Base-by-base conservation (phyloP, 805 yeast genomes). In the Tetrapisispora arboricola region DNA sequence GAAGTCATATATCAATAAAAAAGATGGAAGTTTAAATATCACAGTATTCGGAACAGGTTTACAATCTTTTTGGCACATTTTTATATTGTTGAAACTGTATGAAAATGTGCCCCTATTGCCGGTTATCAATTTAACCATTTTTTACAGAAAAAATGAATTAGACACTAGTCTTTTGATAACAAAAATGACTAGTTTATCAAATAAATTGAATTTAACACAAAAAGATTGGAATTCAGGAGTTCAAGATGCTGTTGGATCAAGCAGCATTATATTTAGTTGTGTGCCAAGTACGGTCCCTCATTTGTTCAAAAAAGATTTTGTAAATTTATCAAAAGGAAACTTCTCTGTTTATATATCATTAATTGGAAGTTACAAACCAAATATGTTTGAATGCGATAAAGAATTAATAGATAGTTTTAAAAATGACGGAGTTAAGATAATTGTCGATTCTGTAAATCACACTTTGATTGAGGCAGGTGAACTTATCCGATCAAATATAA, bases 331-430 rank as follows among this genome's bases (percentile, higher is more conserved):
- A 4, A 20, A n/a, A 10, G 7, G 5, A 43, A 39, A 43, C n/a
- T 12, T 17, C 6, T 25, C 11, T 21, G 49, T 54, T 6, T 79
- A 69, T 54, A 69, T 79, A 34, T 72, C 78, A 13, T 60, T 78
- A 25, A 78, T 79, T 50, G 86, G 86, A 1, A 74, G 81, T 16
- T 79, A 78, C 54, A 76, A 76, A 54, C 84, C 84, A 12, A 70
- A 72, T 45, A 78, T 79, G 85, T 65, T 65, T 30, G 86, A 79
- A 57, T 68, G 77, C 39, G 82, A 76, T 45, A 60, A 59, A 20
- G 58, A 61, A 2, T 58, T 72, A 30, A 60, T 75, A 10, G 49
- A 53, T 3, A 41, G 49, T 20, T 54, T 68, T 43, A 55, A 70
- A 15, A 44, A 47, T 1, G 49, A 57, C 10, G 61, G 60, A 6